phyloP scores from a whole-genome alignment of 345 rosid species.

The Sisymbrium irio region DNA sequence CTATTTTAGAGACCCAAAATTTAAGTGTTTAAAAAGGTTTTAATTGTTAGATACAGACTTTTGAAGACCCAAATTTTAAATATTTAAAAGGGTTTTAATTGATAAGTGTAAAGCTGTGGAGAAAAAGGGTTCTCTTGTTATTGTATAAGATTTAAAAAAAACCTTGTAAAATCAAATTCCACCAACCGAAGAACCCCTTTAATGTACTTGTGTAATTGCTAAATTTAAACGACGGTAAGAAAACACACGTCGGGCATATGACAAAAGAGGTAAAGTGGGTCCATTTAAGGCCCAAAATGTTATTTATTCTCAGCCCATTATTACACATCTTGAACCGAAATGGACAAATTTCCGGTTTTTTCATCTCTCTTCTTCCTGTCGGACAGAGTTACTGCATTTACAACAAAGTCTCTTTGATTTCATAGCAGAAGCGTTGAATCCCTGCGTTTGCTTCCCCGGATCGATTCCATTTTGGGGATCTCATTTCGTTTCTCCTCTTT shows the following conservation, averaged over 20 bases:
- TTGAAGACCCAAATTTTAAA: too few relatives aligned
- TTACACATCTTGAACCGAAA: constrained; percentile 15
- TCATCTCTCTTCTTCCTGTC: constrained; percentile 4
- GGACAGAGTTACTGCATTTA: constrained; percentile 10
- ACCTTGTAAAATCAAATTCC: not conserved
- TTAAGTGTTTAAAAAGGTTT: too few relatives aligned
- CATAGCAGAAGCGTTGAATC: constrained; percentile 32
- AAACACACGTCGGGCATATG: not conserved
- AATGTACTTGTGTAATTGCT: not conserved
- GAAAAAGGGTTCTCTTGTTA: too few relatives aligned
- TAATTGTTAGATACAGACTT: too few relatives aligned
- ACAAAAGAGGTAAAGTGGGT: not conserved
- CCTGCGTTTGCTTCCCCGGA: constrained; percentile 4
- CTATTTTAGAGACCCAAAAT: too few relatives aligned
- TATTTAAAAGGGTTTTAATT: too few relatives aligned
- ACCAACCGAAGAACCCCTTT: not conserved
- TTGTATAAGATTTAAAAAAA: too few relatives aligned
- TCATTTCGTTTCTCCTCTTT: not conserved
- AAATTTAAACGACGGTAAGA: not conserved
- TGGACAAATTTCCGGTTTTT: not conserved
- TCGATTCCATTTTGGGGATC: constrained; percentile 16
- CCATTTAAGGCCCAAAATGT: not conserved
- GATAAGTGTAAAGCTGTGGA: too few relatives aligned
- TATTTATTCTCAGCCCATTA: constrained; percentile 3
- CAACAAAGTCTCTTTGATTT: constrained; percentile 29